A percentile compares a stretch with the other conserved stretches of the same genome.
These are phyloP conservation scores for Beauveria sp. DNA, from an alignment of 2,329 filamentous ascomycete species.

Conservation along the genomic window DNA sequence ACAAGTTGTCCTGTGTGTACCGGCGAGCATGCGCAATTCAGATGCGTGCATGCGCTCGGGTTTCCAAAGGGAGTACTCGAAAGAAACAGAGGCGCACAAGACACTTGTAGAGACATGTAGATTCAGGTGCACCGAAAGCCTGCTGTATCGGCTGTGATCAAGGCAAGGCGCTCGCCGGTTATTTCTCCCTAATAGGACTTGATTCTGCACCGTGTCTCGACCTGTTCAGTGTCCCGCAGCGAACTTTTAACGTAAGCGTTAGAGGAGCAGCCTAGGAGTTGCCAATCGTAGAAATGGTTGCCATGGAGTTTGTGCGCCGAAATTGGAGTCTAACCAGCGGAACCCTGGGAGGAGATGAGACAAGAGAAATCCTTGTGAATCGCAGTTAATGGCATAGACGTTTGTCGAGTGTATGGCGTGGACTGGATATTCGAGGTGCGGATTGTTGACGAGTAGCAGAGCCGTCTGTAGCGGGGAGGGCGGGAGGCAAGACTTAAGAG, in stretches of 20 bases:
- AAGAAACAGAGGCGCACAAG: not conserved
- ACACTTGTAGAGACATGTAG: slow-evolving; percentile 8
- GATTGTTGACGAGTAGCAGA: not conserved
- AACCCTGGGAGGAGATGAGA: not conserved
- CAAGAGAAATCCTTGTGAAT: not conserved
- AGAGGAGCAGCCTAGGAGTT: not conserved
- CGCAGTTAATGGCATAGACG: not conserved
- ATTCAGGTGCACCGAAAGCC: not conserved
- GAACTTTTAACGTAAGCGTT: not conserved
- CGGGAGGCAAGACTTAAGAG: not conserved
- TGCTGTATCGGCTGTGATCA: not conserved
- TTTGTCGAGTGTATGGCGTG: not conserved
- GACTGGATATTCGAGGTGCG: not conserved
- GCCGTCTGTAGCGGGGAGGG: not conserved
- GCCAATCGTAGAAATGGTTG: not conserved
- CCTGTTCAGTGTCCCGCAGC: not conserved
- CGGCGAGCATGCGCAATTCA: not conserved
- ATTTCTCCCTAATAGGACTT: not conserved
- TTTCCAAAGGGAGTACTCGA: not conserved
- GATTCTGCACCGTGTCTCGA: not conserved
- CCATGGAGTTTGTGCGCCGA: not conserved
- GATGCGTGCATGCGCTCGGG: not conserved
- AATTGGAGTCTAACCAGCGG: not conserved
- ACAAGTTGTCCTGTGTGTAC: not conserved
- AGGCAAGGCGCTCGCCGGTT: not conserved